Conservation (phyloP, 1,284 basidiomycete species). For the Apiotrichum sp. region DNA sequence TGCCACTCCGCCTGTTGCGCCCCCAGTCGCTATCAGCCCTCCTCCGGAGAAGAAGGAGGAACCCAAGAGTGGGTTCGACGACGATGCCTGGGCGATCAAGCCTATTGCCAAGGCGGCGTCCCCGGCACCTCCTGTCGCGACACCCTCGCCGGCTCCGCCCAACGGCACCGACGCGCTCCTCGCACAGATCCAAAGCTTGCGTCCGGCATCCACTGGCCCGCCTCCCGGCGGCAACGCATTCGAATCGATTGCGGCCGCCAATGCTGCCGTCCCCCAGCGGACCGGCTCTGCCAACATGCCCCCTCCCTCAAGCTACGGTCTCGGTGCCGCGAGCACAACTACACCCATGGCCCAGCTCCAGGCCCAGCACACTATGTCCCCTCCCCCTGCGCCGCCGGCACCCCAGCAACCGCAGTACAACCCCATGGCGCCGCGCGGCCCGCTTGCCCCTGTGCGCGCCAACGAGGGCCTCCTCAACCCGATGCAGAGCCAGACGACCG, state of each 20-base stretch:
- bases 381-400: neutral
- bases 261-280: slow-evolving; percentile 1
- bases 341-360: slow-evolving; percentile 62
- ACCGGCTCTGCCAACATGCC: slow-evolving; percentile 26
- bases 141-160: slow-evolving; percentile 53
- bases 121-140: slow-evolving; percentile 45
- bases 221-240: slow-evolving; percentile 20
- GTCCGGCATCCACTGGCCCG: slow-evolving; percentile 31
- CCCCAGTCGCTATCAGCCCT: slow-evolving; percentile 44
- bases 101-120: slow-evolving; percentile 69
- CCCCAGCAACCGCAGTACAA: slow-evolving; percentile 25
- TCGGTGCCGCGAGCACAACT: slow-evolving; percentile 61
- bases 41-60: slow-evolving; percentile 40
- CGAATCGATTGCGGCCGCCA: slow-evolving; percentile 1
- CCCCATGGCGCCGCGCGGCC: slow-evolving; percentile 62
- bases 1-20: slow-evolving; percentile 27
- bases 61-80: slow-evolving; percentile 71
- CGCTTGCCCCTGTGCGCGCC: slow-evolving; percentile 81
- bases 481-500: slow-evolving; percentile 75
- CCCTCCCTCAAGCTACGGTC: slow-evolving; percentile 58
- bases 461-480: slow-evolving; percentile 86
- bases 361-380: slow-evolving; percentile 50
- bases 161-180: slow-evolving; percentile 49
- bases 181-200: slow-evolving; percentile 37
- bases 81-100: slow-evolving; percentile 93